These are phyloP conservation scores for Blastomyces silverae DNA, from an alignment of 2,329 filamentous ascomycete species.

Conservation along the genomic window DNA sequence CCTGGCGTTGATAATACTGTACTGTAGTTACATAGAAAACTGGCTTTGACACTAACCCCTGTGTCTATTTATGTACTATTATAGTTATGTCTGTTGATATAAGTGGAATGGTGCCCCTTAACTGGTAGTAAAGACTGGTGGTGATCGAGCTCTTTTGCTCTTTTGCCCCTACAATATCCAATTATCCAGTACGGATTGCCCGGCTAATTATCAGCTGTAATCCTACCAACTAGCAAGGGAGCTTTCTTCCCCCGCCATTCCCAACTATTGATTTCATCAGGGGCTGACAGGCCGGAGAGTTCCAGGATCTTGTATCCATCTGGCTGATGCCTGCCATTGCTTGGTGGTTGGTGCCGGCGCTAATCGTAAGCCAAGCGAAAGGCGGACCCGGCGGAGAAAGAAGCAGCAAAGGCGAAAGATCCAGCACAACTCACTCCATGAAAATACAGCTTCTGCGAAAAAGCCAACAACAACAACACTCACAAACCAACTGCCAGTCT, in stretches of 20 bases:
- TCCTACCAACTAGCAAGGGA: background rate
- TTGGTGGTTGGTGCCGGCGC: background rate
- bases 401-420: background rate
- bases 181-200: too few relatives aligned
- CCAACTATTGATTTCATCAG: background rate
- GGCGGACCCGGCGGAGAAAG: conserved; percentile 4
- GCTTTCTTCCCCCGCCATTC: background rate
- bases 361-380: background rate
- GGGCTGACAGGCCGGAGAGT: background rate
- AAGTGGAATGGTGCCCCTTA: too few relatives aligned
- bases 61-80: too few relatives aligned
- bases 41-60: too few relatives aligned
- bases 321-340: background rate
- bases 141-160: too few relatives aligned
- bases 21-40: too few relatives aligned
- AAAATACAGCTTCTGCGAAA: background rate
- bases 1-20: too few relatives aligned
- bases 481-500: background rate
- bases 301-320: background rate
- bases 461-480: background rate
- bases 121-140: too few relatives aligned
- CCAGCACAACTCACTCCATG: background rate
- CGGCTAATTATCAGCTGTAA: too few relatives aligned
- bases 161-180: too few relatives aligned
- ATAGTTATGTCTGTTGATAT: too few relatives aligned